These are phyloP conservation scores for Penicillium paneum DNA, from an alignment of 2,329 filamentous ascomycete genomes.

Conservation along the genomic window DNA sequence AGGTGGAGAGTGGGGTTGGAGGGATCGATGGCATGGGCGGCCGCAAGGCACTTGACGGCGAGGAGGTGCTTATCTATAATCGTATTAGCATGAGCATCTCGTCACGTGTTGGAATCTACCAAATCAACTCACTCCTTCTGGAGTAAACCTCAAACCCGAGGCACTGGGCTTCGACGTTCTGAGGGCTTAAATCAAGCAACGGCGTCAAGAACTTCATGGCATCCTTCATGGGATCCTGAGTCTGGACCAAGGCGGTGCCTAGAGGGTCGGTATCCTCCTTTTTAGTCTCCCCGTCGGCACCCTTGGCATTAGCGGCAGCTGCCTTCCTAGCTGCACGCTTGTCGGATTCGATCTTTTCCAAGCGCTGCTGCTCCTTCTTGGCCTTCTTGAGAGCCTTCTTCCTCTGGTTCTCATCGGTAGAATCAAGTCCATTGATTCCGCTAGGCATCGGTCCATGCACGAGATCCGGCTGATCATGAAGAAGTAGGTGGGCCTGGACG, in stretches of 20 bases:
- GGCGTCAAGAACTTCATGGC: slow-evolving; percentile 82
- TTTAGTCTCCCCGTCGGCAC: slow-evolving; percentile 58
- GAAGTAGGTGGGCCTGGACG: slow-evolving; percentile 71
- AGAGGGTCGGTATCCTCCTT: slow-evolving; percentile 89
- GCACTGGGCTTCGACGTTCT: slow-evolving; percentile 76
- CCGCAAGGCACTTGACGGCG: slow-evolving; percentile 79
- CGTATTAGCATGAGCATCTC: slow-evolving; percentile 18
- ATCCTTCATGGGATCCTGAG: slow-evolving; percentile 76
- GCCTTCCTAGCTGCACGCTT: slow-evolving; percentile 83
- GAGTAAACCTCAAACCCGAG: slow-evolving; percentile 89
- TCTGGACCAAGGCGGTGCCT: slow-evolving; percentile 75
- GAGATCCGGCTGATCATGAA: slow-evolving; percentile 71
- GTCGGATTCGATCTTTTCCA: slow-evolving; percentile 75
- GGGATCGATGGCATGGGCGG: slow-evolving; percentile 66
- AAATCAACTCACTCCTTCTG: slow-evolving; percentile 64
- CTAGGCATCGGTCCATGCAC: slow-evolving; percentile 59
- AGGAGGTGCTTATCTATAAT: slow-evolving; percentile 75
- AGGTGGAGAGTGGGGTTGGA: slow-evolving; percentile 71
- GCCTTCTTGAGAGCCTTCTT: slow-evolving; percentile 92
- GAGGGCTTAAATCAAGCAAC: slow-evolving; percentile 76
- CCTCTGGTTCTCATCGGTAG: slow-evolving; percentile 59
- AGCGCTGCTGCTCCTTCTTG: slow-evolving; percentile 70
- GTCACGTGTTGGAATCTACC: background rate
- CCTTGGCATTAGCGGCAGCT: slow-evolving; percentile 59
- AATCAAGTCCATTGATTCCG: slow-evolving; percentile 52